Conservation (phyloP, 208 protist species). For the Trypanosoma grayi region DNA sequence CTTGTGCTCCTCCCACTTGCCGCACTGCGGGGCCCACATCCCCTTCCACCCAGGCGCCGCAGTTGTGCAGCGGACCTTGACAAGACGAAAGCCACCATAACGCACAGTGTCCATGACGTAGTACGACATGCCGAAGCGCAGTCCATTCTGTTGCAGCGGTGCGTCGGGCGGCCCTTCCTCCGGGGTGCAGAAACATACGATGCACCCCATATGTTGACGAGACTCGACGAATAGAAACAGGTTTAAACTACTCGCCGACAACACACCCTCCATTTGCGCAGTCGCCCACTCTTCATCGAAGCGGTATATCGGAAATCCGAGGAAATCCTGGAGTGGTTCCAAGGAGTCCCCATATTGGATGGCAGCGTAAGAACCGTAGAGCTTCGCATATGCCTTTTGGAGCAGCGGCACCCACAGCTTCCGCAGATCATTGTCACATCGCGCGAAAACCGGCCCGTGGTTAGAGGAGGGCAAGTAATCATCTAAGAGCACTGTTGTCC, state of each 20-base stretch:
- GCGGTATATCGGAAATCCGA: slow-evolving; percentile 56
- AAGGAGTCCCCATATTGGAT: slow-evolving; percentile 72
- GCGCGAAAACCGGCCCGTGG: slow-evolving; percentile 37
- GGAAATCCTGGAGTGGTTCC: slow-evolving; percentile 76
- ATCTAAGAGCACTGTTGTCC: slow-evolving; percentile 78
- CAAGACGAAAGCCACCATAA: slow-evolving; percentile 23
- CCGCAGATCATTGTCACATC: slow-evolving; percentile 45
- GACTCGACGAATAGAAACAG: slow-evolving; percentile 15
- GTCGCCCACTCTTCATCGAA: slow-evolving; percentile 31
- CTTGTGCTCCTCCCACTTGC: slow-evolving; percentile 35
- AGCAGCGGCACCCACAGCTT: slow-evolving; percentile 84
- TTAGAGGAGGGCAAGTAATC: slow-evolving; percentile 72
- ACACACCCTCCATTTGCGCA: neutral
- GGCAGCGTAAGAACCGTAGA: slow-evolving; percentile 76
- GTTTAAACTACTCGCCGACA: neutral
- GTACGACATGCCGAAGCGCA: slow-evolving; percentile 49
- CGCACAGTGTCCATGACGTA: slow-evolving; percentile 30
- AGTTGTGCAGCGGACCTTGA: slow-evolving; percentile 54
- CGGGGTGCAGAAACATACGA: slow-evolving; percentile 40
- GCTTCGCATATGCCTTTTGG: slow-evolving; percentile 90
- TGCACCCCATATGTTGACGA: slow-evolving; percentile 21
- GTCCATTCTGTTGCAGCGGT: slow-evolving; percentile 17
- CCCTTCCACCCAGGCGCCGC: slow-evolving; percentile 22
- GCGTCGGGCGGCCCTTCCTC: slow-evolving; percentile 27
- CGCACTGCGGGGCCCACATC: slow-evolving; percentile 32